Percentiles rank a stretch among this genome's conserved stretches.
Conservation (phyloP, 208 protist species). For the Trypanosoma theileri region DNA sequence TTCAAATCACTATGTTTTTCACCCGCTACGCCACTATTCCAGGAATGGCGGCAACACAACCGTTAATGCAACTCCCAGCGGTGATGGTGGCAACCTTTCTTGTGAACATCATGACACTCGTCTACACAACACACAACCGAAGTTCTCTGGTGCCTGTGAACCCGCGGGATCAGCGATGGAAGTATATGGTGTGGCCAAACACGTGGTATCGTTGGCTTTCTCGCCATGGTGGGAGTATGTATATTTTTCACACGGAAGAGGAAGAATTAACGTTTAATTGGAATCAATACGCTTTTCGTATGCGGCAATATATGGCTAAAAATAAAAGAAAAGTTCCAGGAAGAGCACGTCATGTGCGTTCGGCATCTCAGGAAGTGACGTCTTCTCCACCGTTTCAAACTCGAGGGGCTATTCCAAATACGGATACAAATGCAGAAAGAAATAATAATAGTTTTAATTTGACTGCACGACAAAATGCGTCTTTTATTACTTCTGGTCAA, state of each 20-base stretch:
- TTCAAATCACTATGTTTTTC: conserved; percentile 45
- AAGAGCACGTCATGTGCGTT: background rate
- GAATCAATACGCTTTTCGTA: conserved; percentile 67
- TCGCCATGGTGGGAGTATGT: conserved; percentile 87
- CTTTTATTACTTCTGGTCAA: background rate
- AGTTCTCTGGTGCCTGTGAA: conserved; percentile 57
- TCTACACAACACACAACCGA: conserved; percentile 77
- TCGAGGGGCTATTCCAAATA: no score
- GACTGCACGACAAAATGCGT: background rate
- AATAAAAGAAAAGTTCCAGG: conserved; percentile 35
- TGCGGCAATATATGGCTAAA: conserved; percentile 59
- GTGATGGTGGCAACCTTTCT: conserved; percentile 70
- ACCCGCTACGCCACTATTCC: conserved; percentile 20
- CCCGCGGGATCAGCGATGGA: conserved; percentile 76
- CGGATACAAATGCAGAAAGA: background rate
- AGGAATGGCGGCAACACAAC: conserved; percentile 38
- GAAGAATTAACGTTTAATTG: conserved; percentile 79
- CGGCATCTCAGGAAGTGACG: no score
- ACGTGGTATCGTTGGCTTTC: conserved; percentile 83
- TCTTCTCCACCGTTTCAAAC: no score
- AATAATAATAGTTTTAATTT: background rate
- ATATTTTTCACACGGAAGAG: conserved; percentile 78
- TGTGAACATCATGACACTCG: conserved; percentile 83
- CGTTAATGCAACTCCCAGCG: conserved; percentile 66
- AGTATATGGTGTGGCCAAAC: conserved; percentile 84